Base-by-base conservation (phyloP, 176 grass and related monocot genomes). In the Urochloa ruziziensis region DNA sequence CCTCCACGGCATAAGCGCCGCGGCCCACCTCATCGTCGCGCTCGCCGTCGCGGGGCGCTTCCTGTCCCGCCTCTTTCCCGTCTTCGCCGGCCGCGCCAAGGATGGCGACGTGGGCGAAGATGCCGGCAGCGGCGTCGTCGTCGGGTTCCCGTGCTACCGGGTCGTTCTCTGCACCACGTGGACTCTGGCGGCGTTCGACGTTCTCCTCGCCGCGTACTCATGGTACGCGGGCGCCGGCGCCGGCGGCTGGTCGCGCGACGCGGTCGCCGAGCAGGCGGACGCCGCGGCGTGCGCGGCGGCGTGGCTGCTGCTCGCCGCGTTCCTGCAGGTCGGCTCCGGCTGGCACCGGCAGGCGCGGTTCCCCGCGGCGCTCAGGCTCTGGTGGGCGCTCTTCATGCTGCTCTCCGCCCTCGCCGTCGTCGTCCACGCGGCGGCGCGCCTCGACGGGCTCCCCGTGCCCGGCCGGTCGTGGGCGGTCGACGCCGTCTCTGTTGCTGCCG, bases 11-110 rank as follows among this genome's bases (percentile, higher is more conserved):
- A 17, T 25, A 0, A 39, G 13, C 66, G 73, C 73, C 84, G 65
- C 9, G 13, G 73, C 78, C 23, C 62, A 83, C 44, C 19, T 81
- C 80, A 24, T 91, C 34, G 47, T 83, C 54, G 81, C 57, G 2
- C 60, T 93, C 54, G 75, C 84, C 61, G 59, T 91, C 60, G 70
- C 75, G 1, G 61, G 39, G 23, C 57, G 59, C 11, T 7, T 95
- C 2, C 24, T 91, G 2, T 30, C 69, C 32, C 11, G 19, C 58
- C 60, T 36, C 42, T 46, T 54, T 23, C 23, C 54, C 42, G 2
- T 53, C 67, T 28, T 67, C 46, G 12, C 0, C 76, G 42, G 40
- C 7, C 25, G 4, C 8, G 54, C 23, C 8, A 57, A 57, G 9
- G 54, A 57, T 9, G 10, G 39, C 10, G 39, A 40, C 39, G 39